Conservation (phyloP, 441 rosid species). For the Syzygium syzygioides region DNA sequence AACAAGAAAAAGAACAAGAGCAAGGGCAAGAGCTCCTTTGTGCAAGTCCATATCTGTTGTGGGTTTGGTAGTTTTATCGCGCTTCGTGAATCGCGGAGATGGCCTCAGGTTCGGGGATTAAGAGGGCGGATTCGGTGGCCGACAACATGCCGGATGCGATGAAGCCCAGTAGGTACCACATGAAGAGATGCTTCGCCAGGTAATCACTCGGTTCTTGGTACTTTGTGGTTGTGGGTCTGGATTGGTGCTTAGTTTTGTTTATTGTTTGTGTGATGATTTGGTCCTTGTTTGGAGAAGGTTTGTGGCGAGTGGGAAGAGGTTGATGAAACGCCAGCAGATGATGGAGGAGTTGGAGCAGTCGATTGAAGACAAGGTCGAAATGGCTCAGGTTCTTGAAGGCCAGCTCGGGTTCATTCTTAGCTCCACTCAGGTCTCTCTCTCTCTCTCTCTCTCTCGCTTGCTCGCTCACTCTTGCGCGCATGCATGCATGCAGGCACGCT, state of each 20-base stretch:
- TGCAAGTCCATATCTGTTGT: background rate
- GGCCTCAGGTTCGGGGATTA: constrained; percentile 13
- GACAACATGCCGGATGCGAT: constrained; percentile 49
- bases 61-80: background rate
- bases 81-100: constrained; percentile 3
- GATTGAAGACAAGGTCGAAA: constrained; percentile 50
- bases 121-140: constrained; percentile 32
- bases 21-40: background rate
- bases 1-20: background rate
- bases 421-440: constrained; percentile 45
- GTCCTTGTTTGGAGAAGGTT: constrained; percentile 25
- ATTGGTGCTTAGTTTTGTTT: background rate
- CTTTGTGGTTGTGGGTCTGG: background rate
- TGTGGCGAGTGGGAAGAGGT: constrained; percentile 51
- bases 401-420: constrained; percentile 72
- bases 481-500: background rate
- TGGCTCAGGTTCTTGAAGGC: constrained; percentile 56
- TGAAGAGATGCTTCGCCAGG: constrained; percentile 46
- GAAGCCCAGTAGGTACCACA: constrained; percentile 34
- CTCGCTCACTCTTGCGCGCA: background rate
- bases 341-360: constrained; percentile 59
- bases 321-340: constrained; percentile 56
- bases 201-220: background rate
- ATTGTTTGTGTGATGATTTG: background rate
- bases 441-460: background rate